phyloP scores from a whole-genome alignment of 306 rosid genomes.

The Vicia sativa region DNA sequence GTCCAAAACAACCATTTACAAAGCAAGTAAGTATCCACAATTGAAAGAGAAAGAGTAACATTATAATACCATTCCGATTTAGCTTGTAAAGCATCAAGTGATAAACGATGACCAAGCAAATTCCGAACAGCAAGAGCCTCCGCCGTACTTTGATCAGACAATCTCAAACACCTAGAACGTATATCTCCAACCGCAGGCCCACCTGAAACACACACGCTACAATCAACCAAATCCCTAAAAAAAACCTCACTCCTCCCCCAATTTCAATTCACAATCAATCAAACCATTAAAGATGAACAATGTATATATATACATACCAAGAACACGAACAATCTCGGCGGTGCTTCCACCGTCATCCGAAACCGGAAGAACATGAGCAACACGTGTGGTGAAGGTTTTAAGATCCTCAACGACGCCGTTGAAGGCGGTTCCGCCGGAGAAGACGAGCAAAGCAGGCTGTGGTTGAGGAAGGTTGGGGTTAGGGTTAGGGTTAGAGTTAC shows the following conservation, averaged over 20 bases:
- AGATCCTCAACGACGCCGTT: slow-evolving; percentile 92
- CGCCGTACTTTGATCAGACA: slow-evolving; percentile 79
- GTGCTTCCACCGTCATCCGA: slow-evolving; percentile 98
- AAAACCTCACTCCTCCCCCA: not conserved
- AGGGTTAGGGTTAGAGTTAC: slow-evolving; percentile 9
- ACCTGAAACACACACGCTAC: slow-evolving; percentile 43
- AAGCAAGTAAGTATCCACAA: slow-evolving; percentile 2
- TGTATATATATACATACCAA: slow-evolving; percentile 46
- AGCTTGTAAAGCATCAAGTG: slow-evolving; percentile 61
- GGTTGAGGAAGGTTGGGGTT: slow-evolving; percentile 43
- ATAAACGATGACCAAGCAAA: slow-evolving; percentile 84
- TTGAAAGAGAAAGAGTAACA: not conserved
- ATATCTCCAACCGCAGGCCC: slow-evolving; percentile 99
- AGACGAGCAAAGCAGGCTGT: slow-evolving; percentile 77
- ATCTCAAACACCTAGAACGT: slow-evolving; percentile 89
- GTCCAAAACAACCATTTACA: slow-evolving; percentile 3
- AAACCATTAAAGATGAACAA: not conserved
- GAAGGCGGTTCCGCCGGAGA: slow-evolving; percentile 94
- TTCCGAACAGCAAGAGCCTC: slow-evolving; percentile 92
- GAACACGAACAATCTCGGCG: slow-evolving; percentile 95
- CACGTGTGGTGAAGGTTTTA: slow-evolving; percentile 72
- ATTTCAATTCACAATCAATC: not conserved
- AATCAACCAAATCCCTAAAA: slow-evolving; percentile 28
- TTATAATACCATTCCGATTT: slow-evolving; percentile 73
- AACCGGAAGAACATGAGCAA: slow-evolving; percentile 97